phyloP scores from a whole-genome alignment of 179 eudicot species.

The Spergularia azorica region DNA sequence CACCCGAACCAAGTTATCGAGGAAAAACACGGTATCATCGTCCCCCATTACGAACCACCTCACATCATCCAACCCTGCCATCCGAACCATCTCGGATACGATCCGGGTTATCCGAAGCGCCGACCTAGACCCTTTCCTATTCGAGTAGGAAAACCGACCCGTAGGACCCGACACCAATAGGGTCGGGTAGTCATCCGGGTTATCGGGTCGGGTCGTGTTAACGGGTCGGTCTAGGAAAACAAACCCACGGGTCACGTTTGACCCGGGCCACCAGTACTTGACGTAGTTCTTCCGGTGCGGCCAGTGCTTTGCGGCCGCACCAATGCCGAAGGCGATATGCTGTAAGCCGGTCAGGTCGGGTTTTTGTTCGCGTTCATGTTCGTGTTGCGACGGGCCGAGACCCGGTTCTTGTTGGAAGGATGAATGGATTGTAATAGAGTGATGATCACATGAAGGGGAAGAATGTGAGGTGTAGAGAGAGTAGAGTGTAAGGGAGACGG shows the following conservation, averaged over 20 bases:
- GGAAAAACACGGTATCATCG: conserved; percentile 63
- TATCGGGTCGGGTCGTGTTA: background rate
- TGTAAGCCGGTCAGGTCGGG: conserved; percentile 33
- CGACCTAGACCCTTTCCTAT: conserved; percentile 36
- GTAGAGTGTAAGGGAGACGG: conserved; percentile 20
- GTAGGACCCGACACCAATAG: conserved; percentile 39
- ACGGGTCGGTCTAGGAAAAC: conserved; percentile 44
- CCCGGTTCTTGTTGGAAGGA: background rate
- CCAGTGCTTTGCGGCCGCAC: conserved; percentile 49
- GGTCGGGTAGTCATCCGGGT: conserved; percentile 15
- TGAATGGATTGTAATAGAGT: background rate
- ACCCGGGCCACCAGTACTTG: conserved; percentile 56
- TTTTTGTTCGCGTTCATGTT: conserved; percentile 21
- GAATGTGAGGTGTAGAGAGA: conserved; percentile 19
- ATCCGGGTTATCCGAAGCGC: conserved; percentile 60
- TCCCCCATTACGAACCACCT: conserved; percentile 74
- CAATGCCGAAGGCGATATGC: conserved; percentile 59
- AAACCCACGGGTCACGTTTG: conserved; percentile 41
- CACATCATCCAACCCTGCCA: conserved; percentile 32
- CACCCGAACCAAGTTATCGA: conserved; percentile 61
- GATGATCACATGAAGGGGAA: background rate
- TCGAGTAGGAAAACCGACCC: conserved; percentile 31
- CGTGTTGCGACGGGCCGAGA: conserved; percentile 3
- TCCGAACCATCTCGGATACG: conserved; percentile 49
- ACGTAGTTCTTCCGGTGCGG: conserved; percentile 39